phyloP scores from a whole-genome alignment of 768 basidiomycete species.

The Mycena vulgaris region DNA sequence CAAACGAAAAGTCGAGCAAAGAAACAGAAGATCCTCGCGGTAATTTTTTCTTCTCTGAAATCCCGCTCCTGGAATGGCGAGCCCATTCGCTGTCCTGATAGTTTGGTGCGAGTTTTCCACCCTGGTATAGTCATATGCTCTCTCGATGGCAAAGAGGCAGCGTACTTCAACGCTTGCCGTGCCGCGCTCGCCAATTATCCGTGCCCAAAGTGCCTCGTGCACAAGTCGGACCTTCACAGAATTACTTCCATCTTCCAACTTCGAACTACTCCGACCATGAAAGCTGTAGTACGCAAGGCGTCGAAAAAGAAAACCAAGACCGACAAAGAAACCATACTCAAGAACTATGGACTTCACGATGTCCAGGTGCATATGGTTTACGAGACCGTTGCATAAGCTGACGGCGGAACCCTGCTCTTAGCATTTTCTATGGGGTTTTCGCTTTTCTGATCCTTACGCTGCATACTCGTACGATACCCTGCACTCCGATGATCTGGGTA shows the following conservation, averaged over 20 bases:
- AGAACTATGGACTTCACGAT: conserved; percentile 41
- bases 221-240: conserved; percentile 42
- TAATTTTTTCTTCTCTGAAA: conserved; percentile 40
- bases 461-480: too few species aligned
- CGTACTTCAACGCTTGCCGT: conserved; percentile 42
- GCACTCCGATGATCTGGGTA: conserved; percentile 46
- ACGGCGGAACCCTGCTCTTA: conserved; percentile 10
- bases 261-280: conserved; percentile 41
- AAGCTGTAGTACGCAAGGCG: conserved; percentile 34
- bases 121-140: conserved; percentile 47
- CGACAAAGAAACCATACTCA: conserved; percentile 37
- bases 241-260: conserved; percentile 31
- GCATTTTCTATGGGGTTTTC: conserved; percentile 48
- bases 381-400: neutral
- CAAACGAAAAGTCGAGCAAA: too few species aligned
- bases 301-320: conserved; percentile 25
- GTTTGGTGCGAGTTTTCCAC: conserved; percentile 45
- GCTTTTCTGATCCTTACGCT: conserved; percentile 42
- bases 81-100: conserved; percentile 41
- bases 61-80: conserved; percentile 43
- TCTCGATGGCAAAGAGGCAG: conserved; percentile 50
- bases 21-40: conserved; percentile 44
- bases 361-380: conserved; percentile 34
- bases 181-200: conserved; percentile 46
- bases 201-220: too few species aligned